Evolutionary conservation across 1,284 basidiomycete species (phyloP).

Genomic region (Puccinia hordei): DNA sequence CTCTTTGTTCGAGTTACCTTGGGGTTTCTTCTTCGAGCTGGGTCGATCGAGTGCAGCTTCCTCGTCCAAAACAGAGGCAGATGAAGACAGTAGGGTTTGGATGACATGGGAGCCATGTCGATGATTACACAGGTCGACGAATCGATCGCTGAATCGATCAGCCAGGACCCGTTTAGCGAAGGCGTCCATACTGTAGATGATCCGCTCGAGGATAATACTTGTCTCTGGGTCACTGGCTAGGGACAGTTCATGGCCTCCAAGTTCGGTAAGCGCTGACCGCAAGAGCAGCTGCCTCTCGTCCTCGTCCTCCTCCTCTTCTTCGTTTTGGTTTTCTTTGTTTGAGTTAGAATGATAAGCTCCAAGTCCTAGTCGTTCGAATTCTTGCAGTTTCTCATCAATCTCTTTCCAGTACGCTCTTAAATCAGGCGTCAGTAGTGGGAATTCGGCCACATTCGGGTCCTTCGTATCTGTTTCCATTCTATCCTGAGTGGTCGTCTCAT

Average conservation of each 20-base stretch:
- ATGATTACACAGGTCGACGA: slow-evolving; percentile 71
- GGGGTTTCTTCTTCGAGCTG: slow-evolving; percentile 59
- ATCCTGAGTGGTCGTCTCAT: background rate
- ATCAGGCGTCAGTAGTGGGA: slow-evolving; percentile 81
- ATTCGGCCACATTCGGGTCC: slow-evolving; percentile 69
- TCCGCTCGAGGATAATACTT: slow-evolving; percentile 79
- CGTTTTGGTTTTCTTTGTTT: background rate
- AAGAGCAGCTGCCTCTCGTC: slow-evolving; percentile 68
- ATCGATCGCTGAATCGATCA: slow-evolving; percentile 73
- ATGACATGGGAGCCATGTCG: slow-evolving; percentile 89
- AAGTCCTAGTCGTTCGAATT: slow-evolving; percentile 69
- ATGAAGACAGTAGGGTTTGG: slow-evolving; percentile 78
- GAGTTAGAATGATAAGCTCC: slow-evolving; percentile 23
- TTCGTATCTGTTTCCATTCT: slow-evolving; percentile 57
- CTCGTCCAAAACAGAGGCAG: slow-evolving; percentile 72
- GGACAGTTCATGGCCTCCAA: slow-evolving; percentile 80
- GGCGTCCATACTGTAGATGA: slow-evolving; percentile 88
- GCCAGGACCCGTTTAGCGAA: slow-evolving; percentile 83
- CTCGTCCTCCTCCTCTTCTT: slow-evolving; percentile 54
- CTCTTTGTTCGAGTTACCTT: slow-evolving; percentile 60
- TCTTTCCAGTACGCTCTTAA: slow-evolving; percentile 87
- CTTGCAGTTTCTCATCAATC: slow-evolving; percentile 78
- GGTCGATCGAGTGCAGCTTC: slow-evolving; percentile 69
- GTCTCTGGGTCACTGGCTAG: slow-evolving; percentile 89
- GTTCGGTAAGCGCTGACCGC: slow-evolving; percentile 76